Base-by-base conservation (phyloP, 2,329 filamentous ascomycete genomes). In the Penicillium sp. region DNA sequence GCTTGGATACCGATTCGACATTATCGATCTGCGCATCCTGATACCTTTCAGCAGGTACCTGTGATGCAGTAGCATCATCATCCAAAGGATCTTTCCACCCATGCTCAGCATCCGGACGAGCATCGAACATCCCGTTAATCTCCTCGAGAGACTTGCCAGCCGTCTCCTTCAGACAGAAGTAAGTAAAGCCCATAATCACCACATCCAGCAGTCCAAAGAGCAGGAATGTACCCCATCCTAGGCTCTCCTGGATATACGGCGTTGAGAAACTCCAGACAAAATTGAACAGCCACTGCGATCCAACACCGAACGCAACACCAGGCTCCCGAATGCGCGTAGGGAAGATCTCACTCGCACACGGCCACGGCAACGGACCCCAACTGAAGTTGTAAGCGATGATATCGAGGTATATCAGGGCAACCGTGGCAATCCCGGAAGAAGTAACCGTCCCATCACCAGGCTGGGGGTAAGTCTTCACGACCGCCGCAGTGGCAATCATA, bases 351-450 rank as follows among this genome's bases (percentile, higher is more conserved):
- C 69, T 67, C 5, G 66, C 66, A 59, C 73, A 76, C 0, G 74
- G 72, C 74, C 74, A 76, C 2, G 71, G 70, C 1, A 74, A 62
- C 0, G 74, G 73, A 0, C 74, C 74, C 74, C 74, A 76, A 42
- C 72, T 75, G 58, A 75, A 69, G 44, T 76, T 76, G 60, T 74
- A 77, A 13, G 67, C 56, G 42, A 83, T 77, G 26, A 84, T 80
- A 56, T 81, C 80, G 5, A 84, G 70, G 63, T 84, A 84, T 51
- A 84, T 83, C 13, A 85, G 69, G 0, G 78, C 76, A 1, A 85
- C 73, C 0, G 80, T 84, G 2, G 76, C 76, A 32, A 82, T 79
- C 0, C 77, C 79, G 1, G 76, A 74, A 47, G 75, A 72, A 0
- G 79, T 79, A 2, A 78, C 78, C 5, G 78, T 66, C 5, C 66